Conservation (phyloP, 352 stramenopile genomes). For the Pythium phragmitis region DNA sequence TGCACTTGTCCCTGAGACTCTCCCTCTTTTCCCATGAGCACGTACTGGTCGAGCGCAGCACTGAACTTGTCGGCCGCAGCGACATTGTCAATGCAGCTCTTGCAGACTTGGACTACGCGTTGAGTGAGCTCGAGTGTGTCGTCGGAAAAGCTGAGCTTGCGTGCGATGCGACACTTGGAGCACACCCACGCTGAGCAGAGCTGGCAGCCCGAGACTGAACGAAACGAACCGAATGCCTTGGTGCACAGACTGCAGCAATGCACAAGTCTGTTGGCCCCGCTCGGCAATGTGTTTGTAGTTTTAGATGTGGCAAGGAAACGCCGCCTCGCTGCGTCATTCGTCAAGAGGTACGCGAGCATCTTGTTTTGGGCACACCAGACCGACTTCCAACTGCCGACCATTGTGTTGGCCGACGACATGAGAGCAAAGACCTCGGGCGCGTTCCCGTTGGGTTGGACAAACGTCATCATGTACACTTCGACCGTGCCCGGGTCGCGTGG, state of each 20-base stretch:
- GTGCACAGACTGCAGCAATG: conserved; percentile 4
- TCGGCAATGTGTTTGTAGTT: too few relatives aligned
- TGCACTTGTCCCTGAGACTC: neutral
- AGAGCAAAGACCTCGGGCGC: conserved; percentile 24
- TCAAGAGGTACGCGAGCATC: conserved; percentile 34
- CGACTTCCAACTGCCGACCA: conserved; percentile 36
- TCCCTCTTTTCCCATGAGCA: neutral
- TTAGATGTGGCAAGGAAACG: neutral
- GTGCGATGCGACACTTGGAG: conserved; percentile 12
- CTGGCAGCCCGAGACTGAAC: conserved; percentile 7
- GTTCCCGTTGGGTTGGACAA: conserved; percentile 27
- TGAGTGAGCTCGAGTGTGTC: conserved; percentile 4
- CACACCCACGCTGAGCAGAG: conserved; percentile 18
- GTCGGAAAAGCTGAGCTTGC: conserved; percentile 7
- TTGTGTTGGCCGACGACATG: conserved; percentile 21
- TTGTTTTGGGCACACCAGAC: conserved; percentile 34
- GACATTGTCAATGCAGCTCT: conserved; percentile 12
- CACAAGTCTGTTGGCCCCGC: neutral
- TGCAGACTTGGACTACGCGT: conserved; percentile 19
- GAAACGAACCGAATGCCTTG: conserved; percentile 17
- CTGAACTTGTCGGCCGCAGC: conserved; percentile 7
- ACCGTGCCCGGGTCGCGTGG: conserved; percentile 27
- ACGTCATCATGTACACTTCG: conserved; percentile 41
- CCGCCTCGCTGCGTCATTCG: neutral
- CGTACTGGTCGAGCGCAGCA: conserved; percentile 17